A percentile compares a stretch with the other conserved stretches of the same genome.
Evolutionary conservation across 106 monocot genomes (phyloP).

Genomic region (Posidonia australis): DNA sequence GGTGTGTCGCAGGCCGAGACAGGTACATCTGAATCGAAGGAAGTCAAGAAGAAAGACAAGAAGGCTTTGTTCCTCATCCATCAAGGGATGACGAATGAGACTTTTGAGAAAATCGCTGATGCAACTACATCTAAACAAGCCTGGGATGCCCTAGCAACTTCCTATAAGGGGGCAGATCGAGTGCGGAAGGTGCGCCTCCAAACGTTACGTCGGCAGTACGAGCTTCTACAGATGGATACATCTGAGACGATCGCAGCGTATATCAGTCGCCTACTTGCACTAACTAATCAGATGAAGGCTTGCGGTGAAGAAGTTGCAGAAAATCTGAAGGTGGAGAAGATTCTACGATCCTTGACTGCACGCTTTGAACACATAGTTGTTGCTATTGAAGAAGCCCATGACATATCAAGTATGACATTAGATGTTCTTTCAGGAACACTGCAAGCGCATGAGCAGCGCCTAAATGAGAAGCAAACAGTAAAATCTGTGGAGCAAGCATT

Average conservation of each 20-base stretch:
- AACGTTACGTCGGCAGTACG: conserved; percentile 3
- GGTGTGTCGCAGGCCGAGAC: too few relatives aligned
- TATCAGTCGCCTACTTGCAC: not conserved
- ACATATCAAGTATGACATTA: conserved; percentile 2
- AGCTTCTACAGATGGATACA: conserved; percentile 1
- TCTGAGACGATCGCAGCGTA: not conserved
- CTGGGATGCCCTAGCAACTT: not conserved
- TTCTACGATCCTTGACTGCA: not conserved
- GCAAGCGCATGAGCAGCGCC: conserved; percentile 9
- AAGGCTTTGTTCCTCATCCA: not conserved
- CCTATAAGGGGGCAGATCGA: not conserved
- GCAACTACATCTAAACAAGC: conserved; percentile 4
- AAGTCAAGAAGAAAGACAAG: not conserved
- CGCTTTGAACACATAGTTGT: conserved; percentile 5
- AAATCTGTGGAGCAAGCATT: too few relatives aligned
- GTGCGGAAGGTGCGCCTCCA: not conserved
- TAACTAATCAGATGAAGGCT: conserved; percentile 7
- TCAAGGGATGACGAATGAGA: too few relatives aligned
- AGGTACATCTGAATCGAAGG: not conserved
- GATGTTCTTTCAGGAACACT: conserved; percentile 9
- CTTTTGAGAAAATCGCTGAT: not conserved
- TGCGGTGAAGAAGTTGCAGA: conserved; percentile 3
- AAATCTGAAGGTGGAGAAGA: conserved; percentile 1
- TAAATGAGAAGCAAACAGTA: too few relatives aligned
- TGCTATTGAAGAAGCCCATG: conserved; percentile 9